These are phyloP conservation scores for Penicillium rolfsii DNA, from an alignment of 2,329 filamentous ascomycete species.

Conservation along the genomic window DNA sequence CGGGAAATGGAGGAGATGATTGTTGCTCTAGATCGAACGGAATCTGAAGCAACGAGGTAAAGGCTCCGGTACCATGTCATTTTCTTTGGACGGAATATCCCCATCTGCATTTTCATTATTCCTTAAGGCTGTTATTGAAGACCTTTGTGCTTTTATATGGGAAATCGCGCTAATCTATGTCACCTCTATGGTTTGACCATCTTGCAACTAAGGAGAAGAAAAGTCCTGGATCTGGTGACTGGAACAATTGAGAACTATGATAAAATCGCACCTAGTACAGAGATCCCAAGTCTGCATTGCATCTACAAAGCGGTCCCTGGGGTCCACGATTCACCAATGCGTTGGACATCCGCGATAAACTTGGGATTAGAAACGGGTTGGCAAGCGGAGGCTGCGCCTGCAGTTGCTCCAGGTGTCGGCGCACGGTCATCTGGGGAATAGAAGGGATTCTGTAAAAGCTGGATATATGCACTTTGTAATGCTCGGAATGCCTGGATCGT, in stretches of 20 bases:
- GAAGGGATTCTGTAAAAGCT: constrained; percentile 89
- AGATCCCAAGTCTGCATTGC: constrained; percentile 53
- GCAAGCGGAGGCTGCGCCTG: constrained; percentile 47
- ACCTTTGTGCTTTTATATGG: neutral
- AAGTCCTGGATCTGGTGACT: neutral
- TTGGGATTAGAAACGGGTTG: constrained; percentile 77
- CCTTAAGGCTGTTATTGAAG: neutral
- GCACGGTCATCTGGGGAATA: constrained; percentile 85
- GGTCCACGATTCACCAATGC: constrained; percentile 83
- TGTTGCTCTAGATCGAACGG: constrained; percentile 67
- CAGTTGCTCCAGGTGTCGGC: constrained; percentile 57
- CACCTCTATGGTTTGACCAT: neutral
- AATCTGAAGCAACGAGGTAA: constrained; percentile 29
- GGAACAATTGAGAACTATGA: neutral
- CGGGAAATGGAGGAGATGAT: constrained; percentile 72
- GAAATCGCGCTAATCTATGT: neutral
- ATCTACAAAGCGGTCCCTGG: constrained; percentile 74
- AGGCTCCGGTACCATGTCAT: neutral
- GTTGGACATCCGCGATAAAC: constrained; percentile 80
- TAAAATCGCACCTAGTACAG: constrained; percentile 34
- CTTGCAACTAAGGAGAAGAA: neutral
- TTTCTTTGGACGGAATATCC: neutral
- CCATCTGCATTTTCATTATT: neutral
- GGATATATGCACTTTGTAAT: constrained; percentile 89
- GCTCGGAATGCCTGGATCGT: constrained; percentile 74